Evolutionary conservation across 345 rosid genomes (phyloP).

Genomic region (Citrus glauca): DNA sequence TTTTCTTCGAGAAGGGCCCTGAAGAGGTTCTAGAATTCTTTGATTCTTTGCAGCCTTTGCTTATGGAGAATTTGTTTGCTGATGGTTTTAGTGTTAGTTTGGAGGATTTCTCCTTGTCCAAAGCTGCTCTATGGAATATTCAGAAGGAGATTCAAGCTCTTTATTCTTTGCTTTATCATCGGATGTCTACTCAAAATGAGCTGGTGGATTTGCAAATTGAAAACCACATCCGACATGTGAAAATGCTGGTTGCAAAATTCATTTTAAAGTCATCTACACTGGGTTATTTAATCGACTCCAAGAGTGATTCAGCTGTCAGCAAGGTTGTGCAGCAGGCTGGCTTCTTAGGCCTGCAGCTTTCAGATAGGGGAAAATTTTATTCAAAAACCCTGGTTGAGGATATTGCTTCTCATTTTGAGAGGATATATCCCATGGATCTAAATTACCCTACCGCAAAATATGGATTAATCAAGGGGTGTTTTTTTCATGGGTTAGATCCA

Average conservation of each 20-base stretch:
- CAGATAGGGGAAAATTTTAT: constrained; percentile 81
- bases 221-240: constrained; percentile 50
- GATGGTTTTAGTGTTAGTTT: constrained; percentile 73
- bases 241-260: constrained; percentile 43
- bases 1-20: constrained; percentile 75
- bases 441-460: constrained; percentile 65
- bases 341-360: constrained; percentile 80
- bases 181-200: constrained; percentile 60
- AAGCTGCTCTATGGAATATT: constrained; percentile 32
- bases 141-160: constrained; percentile 32
- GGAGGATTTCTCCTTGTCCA: constrained; percentile 64
- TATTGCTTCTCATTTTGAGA: constrained; percentile 53
- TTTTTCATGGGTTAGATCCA: constrained; percentile 84
- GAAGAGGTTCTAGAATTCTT: constrained; percentile 61
- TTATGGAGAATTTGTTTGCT: constrained; percentile 67
- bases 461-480: constrained; percentile 72
- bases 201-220: constrained; percentile 68
- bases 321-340: constrained; percentile 88
- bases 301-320: constrained; percentile 62
- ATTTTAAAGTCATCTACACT: constrained; percentile 56
- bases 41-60: constrained; percentile 69
- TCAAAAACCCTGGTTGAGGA: constrained; percentile 75
- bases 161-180: constrained; percentile 52
- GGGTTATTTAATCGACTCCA: constrained; percentile 72
- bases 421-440: constrained; percentile 45